Conservation (phyloP, 2,329 filamentous ascomycete genomes). For the Scedosporium dehoogii region DNA sequence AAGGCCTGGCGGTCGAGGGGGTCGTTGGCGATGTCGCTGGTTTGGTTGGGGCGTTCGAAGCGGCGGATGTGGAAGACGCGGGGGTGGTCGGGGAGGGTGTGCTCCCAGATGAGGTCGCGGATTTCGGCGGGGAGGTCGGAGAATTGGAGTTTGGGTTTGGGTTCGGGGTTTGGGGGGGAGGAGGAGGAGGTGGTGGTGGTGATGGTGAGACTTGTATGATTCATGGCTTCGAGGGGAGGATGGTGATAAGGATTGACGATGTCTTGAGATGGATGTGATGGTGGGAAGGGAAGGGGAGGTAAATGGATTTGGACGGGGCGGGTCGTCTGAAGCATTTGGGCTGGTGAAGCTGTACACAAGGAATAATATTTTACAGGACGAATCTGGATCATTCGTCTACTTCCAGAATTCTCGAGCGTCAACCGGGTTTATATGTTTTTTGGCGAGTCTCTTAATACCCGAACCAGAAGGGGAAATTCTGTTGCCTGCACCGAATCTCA, state of each 20-base stretch:
- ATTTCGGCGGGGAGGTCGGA: constrained; percentile 17
- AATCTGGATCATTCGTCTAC: no score
- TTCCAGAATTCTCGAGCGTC: no score
- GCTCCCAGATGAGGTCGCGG: constrained; percentile 19
- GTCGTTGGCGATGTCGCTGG: neutral
- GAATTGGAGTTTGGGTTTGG: neutral
- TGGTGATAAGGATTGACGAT: neutral
- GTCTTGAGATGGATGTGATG: neutral
- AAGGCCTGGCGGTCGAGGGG: neutral
- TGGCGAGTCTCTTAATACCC: neutral
- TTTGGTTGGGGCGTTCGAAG: constrained; percentile 3
- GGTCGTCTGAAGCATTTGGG: no score
- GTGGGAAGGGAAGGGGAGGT: no score
- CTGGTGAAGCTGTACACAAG: no score
- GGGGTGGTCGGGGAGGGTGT: constrained; percentile 13
- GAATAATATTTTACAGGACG: no score
- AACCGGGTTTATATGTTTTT: no score
- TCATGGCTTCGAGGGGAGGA: no score
- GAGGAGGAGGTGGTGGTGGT: neutral
- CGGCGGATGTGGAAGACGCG: constrained; percentile 20
- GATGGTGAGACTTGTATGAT: neutral
- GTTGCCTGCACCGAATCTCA: neutral
- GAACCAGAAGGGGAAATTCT: neutral
- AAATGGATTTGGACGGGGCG: no score
- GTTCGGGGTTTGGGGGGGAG: no score